Evolutionary conservation across 1,284 basidiomycete species (phyloP).

Genomic region (Takashimella koratensis): DNA sequence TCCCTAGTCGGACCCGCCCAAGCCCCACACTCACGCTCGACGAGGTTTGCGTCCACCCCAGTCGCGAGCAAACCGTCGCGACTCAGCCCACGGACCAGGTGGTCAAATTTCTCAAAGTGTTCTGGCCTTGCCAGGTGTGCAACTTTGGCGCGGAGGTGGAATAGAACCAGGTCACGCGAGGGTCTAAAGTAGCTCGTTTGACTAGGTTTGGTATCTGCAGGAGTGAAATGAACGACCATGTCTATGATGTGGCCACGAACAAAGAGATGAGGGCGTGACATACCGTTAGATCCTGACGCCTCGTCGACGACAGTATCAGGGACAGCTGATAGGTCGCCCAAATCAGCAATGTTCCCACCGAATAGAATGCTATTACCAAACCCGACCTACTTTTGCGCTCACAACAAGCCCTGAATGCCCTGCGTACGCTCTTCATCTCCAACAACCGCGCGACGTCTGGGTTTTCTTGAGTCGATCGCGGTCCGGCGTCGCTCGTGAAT

Average conservation of each 20-base stretch:
- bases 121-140: conserved; percentile 25
- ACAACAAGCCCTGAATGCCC: conserved; percentile 37
- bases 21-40: conserved; percentile 21
- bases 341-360: too few species aligned
- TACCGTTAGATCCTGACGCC: too few species aligned
- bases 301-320: too few species aligned
- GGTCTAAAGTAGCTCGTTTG: conserved; percentile 33
- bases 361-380: too few species aligned
- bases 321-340: too few species aligned
- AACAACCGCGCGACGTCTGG: conserved; percentile 29
- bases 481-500: conserved; percentile 19
- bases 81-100: conserved; percentile 32
- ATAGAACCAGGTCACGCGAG: conserved; percentile 18
- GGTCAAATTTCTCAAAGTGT: conserved; percentile 39
- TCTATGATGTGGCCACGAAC: too few species aligned
- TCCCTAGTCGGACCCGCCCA: neutral
- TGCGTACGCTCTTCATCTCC: conserved; percentile 21
- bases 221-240: too few species aligned
- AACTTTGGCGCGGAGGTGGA: conserved; percentile 29
- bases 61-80: conserved; percentile 33
- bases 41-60: conserved; percentile 15
- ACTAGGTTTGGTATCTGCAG: conserved; percentile 4
- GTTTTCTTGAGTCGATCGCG: conserved; percentile 14
- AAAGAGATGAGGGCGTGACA: too few species aligned
- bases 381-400: conserved; percentile 40